Conservation (phyloP, 1,284 basidiomycete genomes). For the Malassezia yamatoensis region DNA sequence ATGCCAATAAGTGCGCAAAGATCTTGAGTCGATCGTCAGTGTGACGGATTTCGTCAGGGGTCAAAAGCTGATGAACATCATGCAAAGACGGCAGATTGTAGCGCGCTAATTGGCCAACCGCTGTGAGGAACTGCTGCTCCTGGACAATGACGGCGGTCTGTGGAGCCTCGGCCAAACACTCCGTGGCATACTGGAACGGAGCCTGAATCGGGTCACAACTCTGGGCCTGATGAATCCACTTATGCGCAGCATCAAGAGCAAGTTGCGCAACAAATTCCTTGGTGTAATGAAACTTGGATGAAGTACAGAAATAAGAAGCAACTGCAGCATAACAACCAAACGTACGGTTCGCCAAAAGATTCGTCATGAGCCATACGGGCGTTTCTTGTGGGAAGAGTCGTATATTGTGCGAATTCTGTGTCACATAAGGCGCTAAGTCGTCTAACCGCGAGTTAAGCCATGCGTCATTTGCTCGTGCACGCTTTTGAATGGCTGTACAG, state of each 20-base stretch:
- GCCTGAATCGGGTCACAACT: conserved; percentile 11
- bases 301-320: background rate
- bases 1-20: conserved; percentile 8
- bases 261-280: conserved; percentile 2
- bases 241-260: conserved; percentile 4
- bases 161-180: conserved; percentile 7
- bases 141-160: background rate
- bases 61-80: background rate
- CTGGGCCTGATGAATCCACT: conserved; percentile 7
- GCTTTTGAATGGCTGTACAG: background rate
- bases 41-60: conserved; percentile 8
- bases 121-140: background rate
- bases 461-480: background rate
- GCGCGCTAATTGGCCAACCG: conserved; percentile 2
- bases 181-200: conserved; percentile 4
- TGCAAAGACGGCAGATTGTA: background rate
- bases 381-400: background rate
- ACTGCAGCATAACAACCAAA: background rate
- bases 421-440: conserved; percentile 6
- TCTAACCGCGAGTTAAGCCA: background rate
- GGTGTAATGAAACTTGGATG: background rate
- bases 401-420: background rate
- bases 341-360: background rate
- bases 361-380: background rate
- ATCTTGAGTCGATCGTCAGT: conserved; percentile 5